Evolutionary conservation across 805 yeast genomes (phyloP), one percentile per base, ranked within the genome.

Genomic region (Candida boleticola): DNA sequence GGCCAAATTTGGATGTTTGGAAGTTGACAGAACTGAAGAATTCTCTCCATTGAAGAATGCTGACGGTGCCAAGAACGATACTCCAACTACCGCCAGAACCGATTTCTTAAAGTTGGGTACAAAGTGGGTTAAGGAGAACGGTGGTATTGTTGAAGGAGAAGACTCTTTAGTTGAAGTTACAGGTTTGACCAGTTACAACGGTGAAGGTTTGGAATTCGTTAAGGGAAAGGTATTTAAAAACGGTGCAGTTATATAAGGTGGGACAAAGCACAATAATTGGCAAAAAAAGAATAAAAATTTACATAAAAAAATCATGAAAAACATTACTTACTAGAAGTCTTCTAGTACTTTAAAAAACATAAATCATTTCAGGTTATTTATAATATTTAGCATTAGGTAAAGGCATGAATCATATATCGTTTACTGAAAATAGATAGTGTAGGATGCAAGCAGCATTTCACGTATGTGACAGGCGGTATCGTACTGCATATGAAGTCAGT

Each of bases 21-120:
- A 93, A 67, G 99, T 93, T 18, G 85, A 79, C 29, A 80, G 99
- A 61, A 48, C 68, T 3, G 82, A 80, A 44, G 99, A 93, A 63
- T 93, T 93, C 58, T 84, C 96, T 16, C 99, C 99, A 3, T 77
- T 93, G 63, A 93, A 93, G 58, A 93, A 93, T 63, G 95, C 88
- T 1, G 80, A 84, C 11, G 95, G 89, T 17, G 76, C 95, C n/a
- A 68, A 72, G 18, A 81, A 79, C 55, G 97, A 92, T 64, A 83
- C 88, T 38, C 95, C 97, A 22, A 85, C 80, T 47, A 82, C 97
- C 1, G 87, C 96, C 49, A 76, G 83, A 46, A 61, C 55, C 3
- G 83, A 84, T 51, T 79, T 80, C 48, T 66, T 90, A 52, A 63
- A 66, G 29, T 74, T 90, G 57, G 82, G 89, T 25, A 80, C 88